Conservation (phyloP, 1,284 basidiomycete species). For the Exobasidium cylindrosporum region DNA sequence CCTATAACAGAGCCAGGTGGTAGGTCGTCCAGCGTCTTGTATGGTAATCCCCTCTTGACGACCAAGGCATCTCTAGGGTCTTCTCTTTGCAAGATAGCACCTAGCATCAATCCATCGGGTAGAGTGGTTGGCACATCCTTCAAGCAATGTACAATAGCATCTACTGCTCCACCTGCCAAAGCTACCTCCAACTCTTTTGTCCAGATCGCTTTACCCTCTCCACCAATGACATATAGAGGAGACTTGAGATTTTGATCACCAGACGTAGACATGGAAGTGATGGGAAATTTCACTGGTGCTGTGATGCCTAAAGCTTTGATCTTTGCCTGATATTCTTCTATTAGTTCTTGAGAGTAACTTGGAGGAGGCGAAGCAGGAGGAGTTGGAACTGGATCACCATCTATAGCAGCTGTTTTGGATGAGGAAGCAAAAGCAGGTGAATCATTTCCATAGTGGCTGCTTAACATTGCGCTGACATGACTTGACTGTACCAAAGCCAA, state of each 20-base stretch:
- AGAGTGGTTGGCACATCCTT: slow-evolving; percentile 92
- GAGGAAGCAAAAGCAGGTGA: slow-evolving; percentile 35
- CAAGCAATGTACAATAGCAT: slow-evolving; percentile 87
- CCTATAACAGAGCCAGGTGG: slow-evolving; percentile 87
- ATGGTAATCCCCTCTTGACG: slow-evolving; percentile 72
- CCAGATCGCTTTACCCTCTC: slow-evolving; percentile 75
- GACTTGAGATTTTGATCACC: slow-evolving; percentile 84
- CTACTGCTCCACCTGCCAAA: slow-evolving; percentile 70
- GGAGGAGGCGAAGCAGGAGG: slow-evolving; percentile 13
- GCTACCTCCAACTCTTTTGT: slow-evolving; percentile 90
- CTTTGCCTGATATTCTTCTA: background rate
- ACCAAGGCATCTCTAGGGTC: slow-evolving; percentile 87
- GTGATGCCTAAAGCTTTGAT: slow-evolving; percentile 11
- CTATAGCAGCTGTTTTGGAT: background rate
- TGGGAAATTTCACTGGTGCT: slow-evolving; percentile 42
- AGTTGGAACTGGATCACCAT: background rate
- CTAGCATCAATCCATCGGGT: slow-evolving; percentile 79
- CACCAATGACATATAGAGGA: slow-evolving; percentile 61
- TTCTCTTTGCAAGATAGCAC: slow-evolving; percentile 80
- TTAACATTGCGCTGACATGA: slow-evolving; percentile 47
- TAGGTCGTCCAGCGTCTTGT: slow-evolving; percentile 73
- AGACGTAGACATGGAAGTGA: slow-evolving; percentile 81
- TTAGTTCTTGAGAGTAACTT: background rate
- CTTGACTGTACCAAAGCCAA: slow-evolving; percentile 44
- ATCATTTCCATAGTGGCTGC: slow-evolving; percentile 36